Conservation (phyloP, 73 alveolate genomes). For the Tetrahymena malaccensis region DNA sequence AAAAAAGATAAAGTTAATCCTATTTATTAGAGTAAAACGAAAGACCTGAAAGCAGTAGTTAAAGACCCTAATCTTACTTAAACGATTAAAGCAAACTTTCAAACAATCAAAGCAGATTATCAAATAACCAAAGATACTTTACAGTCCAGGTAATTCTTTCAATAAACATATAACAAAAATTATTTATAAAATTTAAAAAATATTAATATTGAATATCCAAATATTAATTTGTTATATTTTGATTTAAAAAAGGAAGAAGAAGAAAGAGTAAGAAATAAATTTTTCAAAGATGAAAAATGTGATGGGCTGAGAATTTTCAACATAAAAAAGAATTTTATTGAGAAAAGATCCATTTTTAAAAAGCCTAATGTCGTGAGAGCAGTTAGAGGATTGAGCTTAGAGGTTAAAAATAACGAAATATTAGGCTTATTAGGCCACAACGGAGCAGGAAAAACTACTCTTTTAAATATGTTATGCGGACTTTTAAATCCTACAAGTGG, state of each 20-base stretch:
- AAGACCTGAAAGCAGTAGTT: not conserved
- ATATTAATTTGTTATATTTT: not conserved
- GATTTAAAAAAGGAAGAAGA: not conserved
- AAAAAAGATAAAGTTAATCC: not conserved
- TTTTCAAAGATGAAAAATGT: not conserved
- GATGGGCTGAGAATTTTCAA: not conserved
- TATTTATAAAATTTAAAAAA: too few relatives aligned
- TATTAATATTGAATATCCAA: too few relatives aligned
- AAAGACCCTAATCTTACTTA: not conserved
- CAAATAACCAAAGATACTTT: not conserved
- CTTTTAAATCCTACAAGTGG: not conserved
- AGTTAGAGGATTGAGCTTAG: conserved; percentile 3
- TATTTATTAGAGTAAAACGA: not conserved
- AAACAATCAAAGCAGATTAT: not conserved
- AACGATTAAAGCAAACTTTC: not conserved
- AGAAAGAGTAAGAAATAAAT: not conserved
- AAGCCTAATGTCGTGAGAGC: not conserved
- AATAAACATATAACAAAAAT: too few relatives aligned
- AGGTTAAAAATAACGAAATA: not conserved
- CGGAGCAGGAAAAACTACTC: conserved; percentile 38
- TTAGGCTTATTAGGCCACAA: conserved; percentile 34
- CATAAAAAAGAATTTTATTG: not conserved
- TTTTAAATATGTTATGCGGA: conserved; percentile 7
- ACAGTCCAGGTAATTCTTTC: not conserved
- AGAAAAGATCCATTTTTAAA: not conserved